These are phyloP conservation scores for Aspergillus nidulans DNA, from an alignment of 495 filamentous ascomycete species.

Conservation along the genomic window DNA sequence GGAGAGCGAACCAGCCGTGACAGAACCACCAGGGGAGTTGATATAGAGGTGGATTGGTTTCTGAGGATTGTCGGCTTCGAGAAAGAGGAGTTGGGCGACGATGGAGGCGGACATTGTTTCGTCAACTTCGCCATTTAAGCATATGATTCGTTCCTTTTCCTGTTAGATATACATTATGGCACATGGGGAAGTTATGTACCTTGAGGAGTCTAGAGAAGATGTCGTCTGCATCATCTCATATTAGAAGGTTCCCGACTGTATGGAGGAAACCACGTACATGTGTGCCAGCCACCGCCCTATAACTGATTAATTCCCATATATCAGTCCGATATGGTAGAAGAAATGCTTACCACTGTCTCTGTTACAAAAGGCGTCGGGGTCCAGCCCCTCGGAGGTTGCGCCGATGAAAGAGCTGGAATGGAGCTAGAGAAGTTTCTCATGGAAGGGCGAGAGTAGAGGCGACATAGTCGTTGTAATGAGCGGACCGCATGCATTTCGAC, in stretches of 20 bases:
- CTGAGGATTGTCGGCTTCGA: slow-evolving; percentile 91
- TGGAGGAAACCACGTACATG: slow-evolving; percentile 53
- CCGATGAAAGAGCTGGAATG: slow-evolving; percentile 30
- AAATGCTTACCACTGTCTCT: slow-evolving; percentile 70
- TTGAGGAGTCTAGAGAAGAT: slow-evolving; percentile 79
- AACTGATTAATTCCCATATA: slow-evolving; percentile 22
- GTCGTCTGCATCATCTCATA: slow-evolving; percentile 54
- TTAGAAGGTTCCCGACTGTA: not conserved
- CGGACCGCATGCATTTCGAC: slow-evolving; percentile 14
- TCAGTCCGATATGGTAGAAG: not conserved
- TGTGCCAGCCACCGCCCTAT: slow-evolving; percentile 85
- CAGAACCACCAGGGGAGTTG: slow-evolving; percentile 93
- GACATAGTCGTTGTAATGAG: slow-evolving; percentile 28
- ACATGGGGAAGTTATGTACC: slow-evolving; percentile 33
- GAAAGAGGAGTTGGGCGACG: slow-evolving; percentile 93
- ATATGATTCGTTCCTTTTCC: slow-evolving; percentile 83
- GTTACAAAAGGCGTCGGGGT: slow-evolving; percentile 72
- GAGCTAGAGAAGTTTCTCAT: slow-evolving; percentile 30
- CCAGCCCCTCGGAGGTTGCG: slow-evolving; percentile 45
- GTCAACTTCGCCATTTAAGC: slow-evolving; percentile 88
- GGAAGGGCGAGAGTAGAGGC: slow-evolving; percentile 13
- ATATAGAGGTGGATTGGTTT: slow-evolving; percentile 97
- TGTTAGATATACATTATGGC: not conserved
- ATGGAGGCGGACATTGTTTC: slow-evolving; percentile 83
- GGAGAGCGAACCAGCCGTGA: slow-evolving; percentile 62